Evolutionary conservation across 2,329 filamentous ascomycete species (phyloP).

Genomic region (Trichoderma semiorbis): DNA sequence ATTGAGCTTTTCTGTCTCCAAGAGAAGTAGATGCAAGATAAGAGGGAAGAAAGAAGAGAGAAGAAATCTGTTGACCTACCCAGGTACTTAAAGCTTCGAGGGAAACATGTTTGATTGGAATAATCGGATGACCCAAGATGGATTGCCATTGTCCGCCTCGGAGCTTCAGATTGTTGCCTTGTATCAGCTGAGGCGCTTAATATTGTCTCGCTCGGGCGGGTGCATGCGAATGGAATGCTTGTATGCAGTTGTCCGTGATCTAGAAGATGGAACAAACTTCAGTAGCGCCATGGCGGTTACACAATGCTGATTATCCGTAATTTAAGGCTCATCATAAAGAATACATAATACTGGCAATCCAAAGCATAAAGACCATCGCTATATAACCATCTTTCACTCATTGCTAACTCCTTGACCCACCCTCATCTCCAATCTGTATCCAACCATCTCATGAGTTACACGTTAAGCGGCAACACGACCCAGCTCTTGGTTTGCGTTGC

Average conservation of each 20-base stretch:
- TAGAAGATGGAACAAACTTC: not conserved
- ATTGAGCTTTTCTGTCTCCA: too few species aligned
- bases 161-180: not conserved
- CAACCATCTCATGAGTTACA: conserved; percentile 25
- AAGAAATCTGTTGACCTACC: not conserved
- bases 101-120: not conserved
- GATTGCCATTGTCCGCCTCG: not conserved
- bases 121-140: not conserved
- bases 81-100: not conserved
- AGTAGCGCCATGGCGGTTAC: not conserved
- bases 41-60: not conserved
- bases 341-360: not conserved
- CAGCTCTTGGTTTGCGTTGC: conserved; percentile 40
- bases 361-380: not conserved
- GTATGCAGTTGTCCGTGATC: not conserved
- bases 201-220: conserved; percentile 3
- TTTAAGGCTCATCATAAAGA: not conserved
- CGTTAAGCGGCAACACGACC: conserved; percentile 29
- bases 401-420: not conserved
- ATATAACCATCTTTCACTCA: not conserved
- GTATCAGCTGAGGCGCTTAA: not conserved
- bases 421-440: not conserved
- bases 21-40: not conserved
- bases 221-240: not conserved
- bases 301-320: not conserved